A percentile compares a stretch with the other conserved stretches of the same genome.
phyloP scores from a whole-genome alignment of 2,329 filamentous ascomycete genomes.

The Phoma sp. region DNA sequence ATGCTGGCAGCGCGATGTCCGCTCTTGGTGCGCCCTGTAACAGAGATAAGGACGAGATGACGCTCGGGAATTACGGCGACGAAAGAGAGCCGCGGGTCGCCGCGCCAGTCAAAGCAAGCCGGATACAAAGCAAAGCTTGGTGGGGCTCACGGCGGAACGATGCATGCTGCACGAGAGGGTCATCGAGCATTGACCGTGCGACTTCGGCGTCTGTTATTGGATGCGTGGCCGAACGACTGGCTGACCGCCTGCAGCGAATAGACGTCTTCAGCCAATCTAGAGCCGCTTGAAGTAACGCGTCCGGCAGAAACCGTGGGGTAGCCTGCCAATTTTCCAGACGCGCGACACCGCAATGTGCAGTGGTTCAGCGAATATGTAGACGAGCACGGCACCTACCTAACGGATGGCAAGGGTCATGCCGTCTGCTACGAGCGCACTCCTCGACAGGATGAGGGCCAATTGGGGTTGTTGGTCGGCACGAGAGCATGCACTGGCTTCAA shows the following conservation, averaged over 20 bases:
- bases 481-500: conserved; percentile 23
- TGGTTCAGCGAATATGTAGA: conserved; percentile 27
- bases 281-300: conserved; percentile 32
- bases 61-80: conserved; percentile 44
- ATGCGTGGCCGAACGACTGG: conserved; percentile 22
- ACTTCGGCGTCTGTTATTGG: conserved; percentile 40
- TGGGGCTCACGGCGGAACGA: conserved; percentile 41
- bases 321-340: conserved; percentile 38
- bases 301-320: conserved; percentile 49
- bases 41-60: conserved; percentile 46
- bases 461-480: conserved; percentile 11
- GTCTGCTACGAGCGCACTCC: conserved; percentile 8
- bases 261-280: conserved; percentile 24
- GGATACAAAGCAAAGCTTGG: conserved; percentile 36
- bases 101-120: conserved; percentile 36
- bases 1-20: conserved; percentile 23
- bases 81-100: conserved; percentile 26
- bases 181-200: conserved; percentile 36
- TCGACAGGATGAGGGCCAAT: conserved; percentile 19
- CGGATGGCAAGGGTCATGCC: conserved; percentile 9
- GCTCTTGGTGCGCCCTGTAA: conserved; percentile 26
- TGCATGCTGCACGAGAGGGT: conserved; percentile 31
- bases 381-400: conserved; percentile 22
- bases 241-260: conserved; percentile 34
- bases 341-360: conserved; percentile 32